Base-by-base conservation (phyloP, 2,329 filamentous ascomycete species). In the Nothophaeocryptopus gaeumannii region DNA sequence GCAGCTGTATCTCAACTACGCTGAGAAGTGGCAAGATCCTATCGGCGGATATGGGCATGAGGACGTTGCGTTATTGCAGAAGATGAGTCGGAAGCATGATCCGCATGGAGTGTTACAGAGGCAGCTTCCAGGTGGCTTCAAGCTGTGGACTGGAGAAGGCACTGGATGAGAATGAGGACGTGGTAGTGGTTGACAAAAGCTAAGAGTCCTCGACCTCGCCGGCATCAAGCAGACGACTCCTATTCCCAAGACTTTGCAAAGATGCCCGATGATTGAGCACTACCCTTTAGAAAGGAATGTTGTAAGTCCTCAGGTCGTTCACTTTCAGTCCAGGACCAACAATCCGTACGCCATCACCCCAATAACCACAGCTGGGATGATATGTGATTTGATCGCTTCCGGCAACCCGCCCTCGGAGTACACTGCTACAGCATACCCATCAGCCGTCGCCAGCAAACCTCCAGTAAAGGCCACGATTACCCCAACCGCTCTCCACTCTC, bases 101-200 rank as follows among this genome's bases (percentile, higher is more conserved):
- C 47, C 47, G 1, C 26, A 34, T 9, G 40, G 41, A 8, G 15
- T 50, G 3, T 45, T 39, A 2, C 47, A 50, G 40, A 45, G 26
- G 36, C 15, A n/a, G 5, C 13, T 45, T 5, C 47, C 47, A 11
- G 47, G 47, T 5, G 47, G 41, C 10, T 50, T 45, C 31, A 50
- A 50, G 40, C 29, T 50, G 12, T 45, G 20, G 20, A 26, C 20
- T 7, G 20, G 20, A 26, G 20, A 26, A 7, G 20, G 20, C 20
- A 26, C 20, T 26, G 20, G 20, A 26, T 26, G 20, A 26, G 20
- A 26, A 26, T 7, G 20, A 26, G 20, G 20, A 26, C 7, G 20
- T 26, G 20, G 20, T 26, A 26, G 3, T 3, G 20, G 20, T 4
- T 26, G 20, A 26, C 20, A 26, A 26, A 26, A 26, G 20, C 20